These are phyloP conservation scores for Xylaria flabelliformis DNA, from an alignment of 495 filamentous ascomycete species.

Conservation along the genomic window DNA sequence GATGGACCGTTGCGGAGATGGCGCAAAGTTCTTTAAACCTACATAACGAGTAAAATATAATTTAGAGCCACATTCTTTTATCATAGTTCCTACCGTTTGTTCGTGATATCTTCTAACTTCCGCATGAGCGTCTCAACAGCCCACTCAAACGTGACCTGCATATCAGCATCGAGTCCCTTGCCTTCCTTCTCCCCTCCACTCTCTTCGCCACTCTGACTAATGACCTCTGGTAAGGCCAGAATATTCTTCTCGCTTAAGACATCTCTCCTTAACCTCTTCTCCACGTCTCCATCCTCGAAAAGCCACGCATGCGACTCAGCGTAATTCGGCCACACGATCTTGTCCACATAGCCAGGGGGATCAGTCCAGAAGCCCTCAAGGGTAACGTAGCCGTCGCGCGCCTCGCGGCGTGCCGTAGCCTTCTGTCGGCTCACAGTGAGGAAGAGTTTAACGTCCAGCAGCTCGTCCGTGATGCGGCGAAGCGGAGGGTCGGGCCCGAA, in stretches of 20 bases:
- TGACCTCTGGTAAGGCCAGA: constrained; percentile 38
- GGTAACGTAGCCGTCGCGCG: constrained; percentile 84
- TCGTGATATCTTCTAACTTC: constrained; percentile 35
- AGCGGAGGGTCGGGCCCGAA: constrained; percentile 55
- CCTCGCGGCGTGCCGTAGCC: constrained; percentile 72
- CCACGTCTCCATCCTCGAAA: constrained; percentile 69
- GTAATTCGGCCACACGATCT: constrained; percentile 95
- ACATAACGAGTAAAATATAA: not conserved
- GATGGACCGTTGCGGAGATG: not conserved
- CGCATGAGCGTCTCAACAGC: constrained; percentile 58
- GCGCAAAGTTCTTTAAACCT: not conserved
- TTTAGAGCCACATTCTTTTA: not conserved
- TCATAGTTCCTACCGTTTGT: not conserved
- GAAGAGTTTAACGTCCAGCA: constrained; percentile 78
- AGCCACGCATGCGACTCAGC: constrained; percentile 77
- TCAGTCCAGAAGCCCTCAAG: constrained; percentile 92
- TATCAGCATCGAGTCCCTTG: constrained; percentile 51
- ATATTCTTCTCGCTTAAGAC: constrained; percentile 55
- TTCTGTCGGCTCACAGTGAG: constrained; percentile 65
- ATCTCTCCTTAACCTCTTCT: constrained; percentile 54
- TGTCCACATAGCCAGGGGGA: constrained; percentile 91
- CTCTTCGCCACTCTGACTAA: not conserved
- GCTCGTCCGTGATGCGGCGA: constrained; percentile 49
- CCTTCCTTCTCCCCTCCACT: constrained; percentile 18
- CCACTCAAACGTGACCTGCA: constrained; percentile 60